Evolutionary conservation across 495 filamentous ascomycete species (phyloP), one percentile per base, ranked within the genome.

Genomic region (Aspergillus heteromorphus): DNA sequence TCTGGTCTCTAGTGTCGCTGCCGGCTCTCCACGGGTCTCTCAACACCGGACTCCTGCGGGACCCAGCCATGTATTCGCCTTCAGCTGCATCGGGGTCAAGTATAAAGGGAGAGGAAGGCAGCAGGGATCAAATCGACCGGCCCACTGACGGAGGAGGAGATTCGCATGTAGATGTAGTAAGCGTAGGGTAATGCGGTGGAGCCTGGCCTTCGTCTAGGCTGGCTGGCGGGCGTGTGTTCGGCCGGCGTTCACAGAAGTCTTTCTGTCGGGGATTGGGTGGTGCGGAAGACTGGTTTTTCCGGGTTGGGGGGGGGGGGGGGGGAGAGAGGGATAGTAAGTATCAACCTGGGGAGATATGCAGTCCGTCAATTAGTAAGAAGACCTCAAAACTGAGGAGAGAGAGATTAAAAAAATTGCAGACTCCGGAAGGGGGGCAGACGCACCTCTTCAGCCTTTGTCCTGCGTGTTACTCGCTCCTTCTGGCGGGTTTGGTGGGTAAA

Each of bases 11-110:
- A 52, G 63, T 51, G 51, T 80, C 70, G 55, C 65, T 65, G 60
- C 73, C 65, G 61, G 60, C 67, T 78, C 79, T 69, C 77, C 75
- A 74, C 82, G 81, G 51, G 75, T 82, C 70, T 82, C 80, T 68
- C 72, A 81, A 68, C 67, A 72, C 68, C 67, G 77, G 76, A 74
- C 77, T 81, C 77, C 71, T 73, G 73, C 71, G 76, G 65, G 78
- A 77, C 71, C 73, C 75, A 77, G 78, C 78, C 78, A 81, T 81
- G 71, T 72, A 67, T 63, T 62, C 62, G 61, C 61, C 65, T 61
- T 63, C 64, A 68, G 58, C 72, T 59, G 69, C 74, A 77, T 76
- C 69, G 67, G 72, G 69, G 55, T 66, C 53, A 49, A 54, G 57
- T 27, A 57, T 56, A 47, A 51, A 31, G 41, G 48, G 20, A 20